Conservation (phyloP, 1,284 basidiomycete genomes). For the Kwoniella shivajii region DNA sequence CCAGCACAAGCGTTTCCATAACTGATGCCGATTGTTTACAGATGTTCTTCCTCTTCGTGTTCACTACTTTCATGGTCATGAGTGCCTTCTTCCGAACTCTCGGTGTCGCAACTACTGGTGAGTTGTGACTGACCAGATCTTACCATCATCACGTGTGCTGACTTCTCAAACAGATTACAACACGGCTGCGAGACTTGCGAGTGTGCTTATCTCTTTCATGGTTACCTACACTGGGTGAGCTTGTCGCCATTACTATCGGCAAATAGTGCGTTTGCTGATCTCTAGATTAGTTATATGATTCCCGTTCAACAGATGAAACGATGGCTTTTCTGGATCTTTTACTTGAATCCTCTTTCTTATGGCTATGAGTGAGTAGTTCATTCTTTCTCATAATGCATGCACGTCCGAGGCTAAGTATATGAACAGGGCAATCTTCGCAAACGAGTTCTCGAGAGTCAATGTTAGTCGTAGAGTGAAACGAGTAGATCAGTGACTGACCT, state of each 20-base stretch:
- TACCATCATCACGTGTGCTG: neutral
- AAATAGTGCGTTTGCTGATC: too few species aligned
- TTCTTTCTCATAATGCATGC: neutral
- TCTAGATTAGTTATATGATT: conserved; percentile 51
- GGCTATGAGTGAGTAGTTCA: conserved; percentile 62
- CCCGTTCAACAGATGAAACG: conserved; percentile 73
- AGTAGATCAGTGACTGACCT: too few species aligned
- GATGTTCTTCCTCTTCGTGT: conserved; percentile 52
- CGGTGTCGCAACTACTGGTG: conserved; percentile 51
- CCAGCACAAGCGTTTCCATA: neutral
- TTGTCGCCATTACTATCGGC: too few species aligned
- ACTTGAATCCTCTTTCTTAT: conserved; percentile 71
- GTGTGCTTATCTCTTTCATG: conserved; percentile 57
- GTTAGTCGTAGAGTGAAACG: too few species aligned
- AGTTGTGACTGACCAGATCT: too few species aligned
- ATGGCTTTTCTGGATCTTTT: conserved; percentile 80
- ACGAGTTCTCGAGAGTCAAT: conserved; percentile 74
- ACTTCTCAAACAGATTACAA: conserved; percentile 50
- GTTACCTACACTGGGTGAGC: conserved; percentile 48
- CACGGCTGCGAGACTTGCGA: conserved; percentile 58
- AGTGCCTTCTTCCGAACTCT: conserved; percentile 50
- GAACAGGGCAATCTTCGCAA: conserved; percentile 70
- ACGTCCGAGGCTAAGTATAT: too few species aligned
- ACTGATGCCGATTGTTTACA: conserved; percentile 33
- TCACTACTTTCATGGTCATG: conserved; percentile 56